Base-by-base conservation (phyloP, 2,329 filamentous ascomycete genomes). In the Fulvia fulva region DNA sequence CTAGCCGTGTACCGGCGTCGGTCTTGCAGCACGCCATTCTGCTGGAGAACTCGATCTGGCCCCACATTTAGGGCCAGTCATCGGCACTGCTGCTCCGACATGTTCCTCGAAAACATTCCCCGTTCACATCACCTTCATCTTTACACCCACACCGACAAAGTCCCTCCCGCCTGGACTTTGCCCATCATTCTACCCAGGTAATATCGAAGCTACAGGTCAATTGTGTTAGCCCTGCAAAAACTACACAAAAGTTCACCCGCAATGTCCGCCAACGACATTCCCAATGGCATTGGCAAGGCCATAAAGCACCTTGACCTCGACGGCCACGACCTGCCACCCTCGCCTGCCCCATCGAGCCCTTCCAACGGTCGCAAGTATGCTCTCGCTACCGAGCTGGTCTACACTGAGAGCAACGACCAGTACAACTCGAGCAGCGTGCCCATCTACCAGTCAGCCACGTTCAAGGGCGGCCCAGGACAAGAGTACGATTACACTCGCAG, bases 401-500 rank as follows among this genome's bases (percentile, higher is more conserved):
- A 93, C 75, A 97, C 93, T 53, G 94, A 99, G 69, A 87, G 88
- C 73, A 94, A 88, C 76, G 94, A 99, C 76, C 94, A 99, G 79
- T 97, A 97, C 80, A 95, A 95, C 71, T 85, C 94, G 58, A 96
- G 91, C 68, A 97, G 92, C 75, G 88, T 96, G 68, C 94, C 94
- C 55, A 97, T 99, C 72, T 99, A 99, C 76, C 94, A 87, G 83
- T 96, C 91, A 51, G 95, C 94, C 51, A 99, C 94, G 37, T 99
- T 99, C 81, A 99, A 99, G 78, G 94, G 97, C 34, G 71, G 71
- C 11, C 91, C 90, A 60, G 89, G 85, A 66, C 80, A 84, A 71
- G 92, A 97, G 76, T 99, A 97, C 76, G 94, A 99, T 79, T 99
- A 99, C 80, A 97, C 94, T 60, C 90, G 95, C 61, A 97, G 92